Evolutionary conservation across 2,329 filamentous ascomycete species (phyloP).

Genomic region (Fusarium keratoplasticum): DNA sequence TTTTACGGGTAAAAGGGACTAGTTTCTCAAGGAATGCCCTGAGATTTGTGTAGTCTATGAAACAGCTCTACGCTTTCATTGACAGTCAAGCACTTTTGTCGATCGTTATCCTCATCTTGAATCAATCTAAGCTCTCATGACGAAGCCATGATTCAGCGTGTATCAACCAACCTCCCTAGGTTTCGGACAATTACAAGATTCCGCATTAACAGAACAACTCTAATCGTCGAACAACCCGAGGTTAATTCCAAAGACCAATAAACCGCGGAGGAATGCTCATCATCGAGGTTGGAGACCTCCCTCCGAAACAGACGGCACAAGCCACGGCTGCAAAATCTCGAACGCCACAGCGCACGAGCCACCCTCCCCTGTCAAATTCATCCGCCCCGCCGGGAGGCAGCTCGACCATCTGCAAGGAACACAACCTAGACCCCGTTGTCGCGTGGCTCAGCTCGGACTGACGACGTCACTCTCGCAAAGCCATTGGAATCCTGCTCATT

Average conservation of each 20-base stretch:
- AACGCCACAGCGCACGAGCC: slow-evolving; percentile 30
- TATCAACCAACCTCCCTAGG: not conserved
- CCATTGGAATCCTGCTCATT: slow-evolving; percentile 28
- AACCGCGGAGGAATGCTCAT: slow-evolving; percentile 2
- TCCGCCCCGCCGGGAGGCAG: slow-evolving; percentile 30
- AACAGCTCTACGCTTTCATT: not conserved
- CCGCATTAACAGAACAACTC: not conserved
- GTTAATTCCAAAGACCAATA: not conserved
- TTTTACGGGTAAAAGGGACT: not conserved
- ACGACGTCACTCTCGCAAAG: slow-evolving; percentile 31
- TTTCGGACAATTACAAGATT: not conserved
- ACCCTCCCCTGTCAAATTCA: slow-evolving; percentile 21
- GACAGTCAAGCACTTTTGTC: not conserved
- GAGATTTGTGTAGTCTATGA: not conserved
- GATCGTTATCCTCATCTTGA: not conserved
- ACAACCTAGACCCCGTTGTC: not conserved
- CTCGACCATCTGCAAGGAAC: slow-evolving; percentile 32
- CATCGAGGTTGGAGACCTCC: not conserved
- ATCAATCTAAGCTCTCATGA: not conserved
- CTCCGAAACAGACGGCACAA: slow-evolving; percentile 5
- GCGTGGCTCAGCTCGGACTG: slow-evolving; percentile 33
- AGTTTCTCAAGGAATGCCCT: not conserved
- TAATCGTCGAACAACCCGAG: not conserved
- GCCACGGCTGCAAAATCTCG: not conserved
- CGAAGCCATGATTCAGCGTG: not conserved